phyloP scores from a whole-genome alignment of 1,284 basidiomycete species.

The Sporisorium iseilematis-ciliati region DNA sequence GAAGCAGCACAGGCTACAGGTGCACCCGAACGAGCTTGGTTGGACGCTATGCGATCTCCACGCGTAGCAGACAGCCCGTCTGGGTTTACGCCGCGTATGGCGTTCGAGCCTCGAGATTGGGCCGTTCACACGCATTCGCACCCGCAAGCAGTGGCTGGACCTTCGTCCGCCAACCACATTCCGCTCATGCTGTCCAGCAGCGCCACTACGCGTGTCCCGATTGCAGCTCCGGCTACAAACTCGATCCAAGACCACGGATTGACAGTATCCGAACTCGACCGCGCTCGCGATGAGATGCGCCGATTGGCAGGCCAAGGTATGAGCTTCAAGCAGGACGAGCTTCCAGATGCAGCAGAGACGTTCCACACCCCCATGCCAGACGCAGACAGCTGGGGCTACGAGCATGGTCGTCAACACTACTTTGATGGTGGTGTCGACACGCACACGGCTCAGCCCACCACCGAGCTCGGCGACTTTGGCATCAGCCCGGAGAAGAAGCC shows the following conservation, averaged over 20 bases:
- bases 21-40: conserved; percentile 28
- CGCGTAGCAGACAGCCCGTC: conserved; percentile 48
- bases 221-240: not conserved
- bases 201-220: conserved; percentile 5
- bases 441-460: conserved; percentile 3
- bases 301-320: conserved; percentile 38
- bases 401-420: conserved; percentile 8
- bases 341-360: conserved; percentile 15
- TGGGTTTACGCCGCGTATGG: conserved; percentile 51
- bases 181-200: conserved; percentile 36
- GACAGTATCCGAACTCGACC: conserved; percentile 30
- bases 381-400: conserved; percentile 21
- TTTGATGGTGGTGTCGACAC: not conserved
- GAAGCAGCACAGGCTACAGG: conserved; percentile 10
- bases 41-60: conserved; percentile 51
- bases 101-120: conserved; percentile 49
- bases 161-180: conserved; percentile 28
- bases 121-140: conserved; percentile 5
- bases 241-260: conserved; percentile 20
- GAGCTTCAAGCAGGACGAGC: conserved; percentile 16
- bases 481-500: conserved; percentile 42
- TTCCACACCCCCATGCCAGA: conserved; percentile 42
- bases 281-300: conserved; percentile 39
- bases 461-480: conserved; percentile 34
- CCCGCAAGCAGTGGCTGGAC: not conserved